phyloP scores from a whole-genome alignment of 1,139 yeast genomes.

The Candida mesenterica region DNA sequence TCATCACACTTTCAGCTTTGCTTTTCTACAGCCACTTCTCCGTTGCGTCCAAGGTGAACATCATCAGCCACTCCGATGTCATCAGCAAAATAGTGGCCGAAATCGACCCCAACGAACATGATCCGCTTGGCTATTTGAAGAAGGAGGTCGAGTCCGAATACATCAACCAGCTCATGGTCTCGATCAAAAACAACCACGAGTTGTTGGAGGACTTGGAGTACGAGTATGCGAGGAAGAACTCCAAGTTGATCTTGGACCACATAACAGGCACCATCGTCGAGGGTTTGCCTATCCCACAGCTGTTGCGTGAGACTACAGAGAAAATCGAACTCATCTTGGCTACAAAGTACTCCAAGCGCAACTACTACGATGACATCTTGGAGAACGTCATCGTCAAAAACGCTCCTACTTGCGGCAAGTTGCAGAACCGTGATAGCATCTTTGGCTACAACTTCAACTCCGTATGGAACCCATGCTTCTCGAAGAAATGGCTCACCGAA shows the following conservation, averaged over 20 bases:
- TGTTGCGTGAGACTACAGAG: constrained; percentile 4
- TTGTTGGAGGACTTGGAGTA: constrained; percentile 8
- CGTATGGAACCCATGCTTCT: constrained; percentile 12
- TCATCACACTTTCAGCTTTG: too few relatives aligned
- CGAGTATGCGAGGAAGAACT: constrained; percentile 6
- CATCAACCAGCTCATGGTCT: constrained; percentile 8
- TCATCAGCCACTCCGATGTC: constrained; percentile 7
- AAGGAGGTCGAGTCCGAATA: constrained; percentile 11
- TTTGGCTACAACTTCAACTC: constrained; percentile 11
- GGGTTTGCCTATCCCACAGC: too few relatives aligned
- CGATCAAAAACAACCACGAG: constrained; percentile 8
- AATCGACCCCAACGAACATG: constrained; percentile 5
- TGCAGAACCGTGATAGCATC: constrained; percentile 10
- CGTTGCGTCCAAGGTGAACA: too few relatives aligned
- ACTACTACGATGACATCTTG: constrained; percentile 12
- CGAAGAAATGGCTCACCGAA: constrained; percentile 9
- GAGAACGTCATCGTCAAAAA: constrained; percentile 12
- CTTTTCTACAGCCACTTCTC: too few relatives aligned
- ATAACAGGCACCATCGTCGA: constrained; percentile 9
- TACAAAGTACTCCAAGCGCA: constrained; percentile 9
- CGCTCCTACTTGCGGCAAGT: constrained; percentile 9
- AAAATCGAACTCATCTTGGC: constrained; percentile 11
- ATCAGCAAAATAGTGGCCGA: constrained; percentile 5
- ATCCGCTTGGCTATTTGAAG: constrained; percentile 10
- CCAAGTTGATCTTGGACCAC: constrained; percentile 6